Evolutionary conservation across 805 yeast genomes (phyloP), one percentile per base, ranked within the genome.

Genomic region (Kluyveromyces wickerhamii): DNA sequence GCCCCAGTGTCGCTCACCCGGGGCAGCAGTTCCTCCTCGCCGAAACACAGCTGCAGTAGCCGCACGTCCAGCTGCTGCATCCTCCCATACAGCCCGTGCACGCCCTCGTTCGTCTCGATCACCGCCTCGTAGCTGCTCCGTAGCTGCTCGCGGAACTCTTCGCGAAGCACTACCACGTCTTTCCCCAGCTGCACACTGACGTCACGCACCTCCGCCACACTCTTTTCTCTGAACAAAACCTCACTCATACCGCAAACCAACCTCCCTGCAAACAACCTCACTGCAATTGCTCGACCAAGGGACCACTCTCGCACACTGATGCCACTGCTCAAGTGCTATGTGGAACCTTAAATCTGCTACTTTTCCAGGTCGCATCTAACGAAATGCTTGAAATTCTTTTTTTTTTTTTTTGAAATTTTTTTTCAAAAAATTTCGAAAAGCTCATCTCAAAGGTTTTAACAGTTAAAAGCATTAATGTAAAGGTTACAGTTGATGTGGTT

Each of bases 21-120:
- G 25, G 33, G 33, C 33, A 30, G 11, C 23, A 12, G 12, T 10
- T 30, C 33, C 13, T 21, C 26, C 4, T 30, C 33, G 8, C 26
- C 26, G 28, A 57, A 57, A 36, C 62, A 57, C n/a, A 57, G 38
- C 4, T 48, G 48, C 43, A 48, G 44, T 25, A 57, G 48, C 6
- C 45, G 38, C 2, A 37, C 29, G 27, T 57, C 59, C 2, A 43
- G 40, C 3, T 12, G 34, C 24, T 43, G 47, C 32, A 54, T 29
- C 1, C 36, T 33, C 21, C 26, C 35, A 27, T 41, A 36, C 29
- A 57, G 26, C 2, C 16, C 14, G 7, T 37, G 37, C 6, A 54
- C 50, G 5, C 40, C 40, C 27, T 43, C 43, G 3, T 58, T 54
- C 6, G 54, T 49, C n/a, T 39, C 36, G 18, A 57, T 28, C 2